phyloP scores from a whole-genome alignment of 495 filamentous ascomycete genomes.

The Venustampulla echinocandica region DNA sequence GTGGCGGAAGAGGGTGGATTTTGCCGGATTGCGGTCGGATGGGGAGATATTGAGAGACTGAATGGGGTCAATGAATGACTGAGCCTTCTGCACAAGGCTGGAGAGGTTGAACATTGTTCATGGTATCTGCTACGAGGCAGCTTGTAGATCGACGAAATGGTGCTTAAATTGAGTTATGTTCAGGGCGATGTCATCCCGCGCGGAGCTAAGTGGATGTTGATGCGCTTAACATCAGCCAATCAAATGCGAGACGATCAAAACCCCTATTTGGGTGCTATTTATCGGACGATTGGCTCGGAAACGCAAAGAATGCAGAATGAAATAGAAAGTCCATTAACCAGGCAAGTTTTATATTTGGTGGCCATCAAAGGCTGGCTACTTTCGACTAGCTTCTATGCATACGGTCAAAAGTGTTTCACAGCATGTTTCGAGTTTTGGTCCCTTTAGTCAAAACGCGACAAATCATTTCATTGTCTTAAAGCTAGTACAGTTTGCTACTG shows the following conservation, averaged over 20 bases:
- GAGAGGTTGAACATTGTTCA: conserved; percentile 67
- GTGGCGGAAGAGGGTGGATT: conserved; percentile 84
- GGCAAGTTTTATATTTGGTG: too few relatives aligned
- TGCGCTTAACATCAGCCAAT: conserved; percentile 2
- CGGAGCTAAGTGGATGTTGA: too few relatives aligned
- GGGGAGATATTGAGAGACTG: conserved; percentile 58
- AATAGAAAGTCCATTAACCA: too few relatives aligned
- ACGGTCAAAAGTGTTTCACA: too few relatives aligned
- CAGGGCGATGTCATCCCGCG: conserved; percentile 11
- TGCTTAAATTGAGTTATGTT: neutral
- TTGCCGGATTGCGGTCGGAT: conserved; percentile 72
- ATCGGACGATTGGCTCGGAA: too few relatives aligned
- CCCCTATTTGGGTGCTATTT: conserved; percentile 1
- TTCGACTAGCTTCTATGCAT: too few relatives aligned
- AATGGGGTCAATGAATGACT: conserved; percentile 83
- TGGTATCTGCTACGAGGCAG: conserved; percentile 20
- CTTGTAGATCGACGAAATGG: neutral
- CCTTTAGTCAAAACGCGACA: too few relatives aligned
- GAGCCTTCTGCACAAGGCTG: conserved; percentile 87
- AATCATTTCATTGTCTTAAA: too few relatives aligned
- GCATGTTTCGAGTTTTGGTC: too few relatives aligned
- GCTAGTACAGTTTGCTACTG: too few relatives aligned
- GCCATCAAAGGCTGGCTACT: too few relatives aligned
- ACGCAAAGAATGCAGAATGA: too few relatives aligned
- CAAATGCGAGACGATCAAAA: neutral